These are phyloP conservation scores for Neoascochyta sp. DNA, from an alignment of 2,329 filamentous ascomycete genomes.

Conservation along the genomic window DNA sequence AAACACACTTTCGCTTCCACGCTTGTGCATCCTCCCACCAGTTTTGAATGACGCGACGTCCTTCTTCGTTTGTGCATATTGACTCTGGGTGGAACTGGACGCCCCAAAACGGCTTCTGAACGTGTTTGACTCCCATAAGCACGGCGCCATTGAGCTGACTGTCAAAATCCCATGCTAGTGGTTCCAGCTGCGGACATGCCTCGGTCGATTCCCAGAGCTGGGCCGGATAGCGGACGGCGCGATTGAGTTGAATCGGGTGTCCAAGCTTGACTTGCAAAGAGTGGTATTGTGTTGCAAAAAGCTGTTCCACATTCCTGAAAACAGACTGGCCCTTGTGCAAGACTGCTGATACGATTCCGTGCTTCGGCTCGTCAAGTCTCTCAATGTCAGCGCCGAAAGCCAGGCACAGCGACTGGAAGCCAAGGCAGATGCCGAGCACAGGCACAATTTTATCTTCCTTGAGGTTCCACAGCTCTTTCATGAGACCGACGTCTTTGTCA, in stretches of 20 bases:
- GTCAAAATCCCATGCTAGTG: conserved; percentile 49
- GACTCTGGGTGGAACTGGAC: conserved; percentile 92
- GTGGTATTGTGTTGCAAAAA: conserved; percentile 76
- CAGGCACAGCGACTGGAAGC: conserved; percentile 76
- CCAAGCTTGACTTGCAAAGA: conserved; percentile 51
- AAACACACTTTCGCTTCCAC: conserved; percentile 46
- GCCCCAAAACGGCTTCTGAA: conserved; percentile 71
- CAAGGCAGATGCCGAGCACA: conserved; percentile 82
- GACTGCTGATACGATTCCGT: conserved; percentile 74
- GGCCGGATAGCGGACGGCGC: conserved; percentile 36
- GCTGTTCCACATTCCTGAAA: conserved; percentile 58
- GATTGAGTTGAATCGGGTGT: conserved; percentile 24
- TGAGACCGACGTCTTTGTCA: conserved; percentile 75
- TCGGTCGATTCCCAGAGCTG: conserved; percentile 41
- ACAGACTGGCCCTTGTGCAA: conserved; percentile 60
- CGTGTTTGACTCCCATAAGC: conserved; percentile 74
- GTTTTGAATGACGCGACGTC: conserved; percentile 62
- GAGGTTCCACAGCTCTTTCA: conserved; percentile 70
- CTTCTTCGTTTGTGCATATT: conserved; percentile 69
- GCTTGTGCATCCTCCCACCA: conserved; percentile 67
- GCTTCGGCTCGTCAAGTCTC: conserved; percentile 67
- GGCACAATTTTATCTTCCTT: conserved; percentile 60
- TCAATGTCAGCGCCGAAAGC: conserved; percentile 65
- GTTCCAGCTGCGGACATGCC: conserved; percentile 38
- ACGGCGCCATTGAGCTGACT: conserved; percentile 52